Evolutionary conservation across 768 basidiomycete genomes (phyloP), one percentile per base, ranked within the genome.

Genomic region (Trametes cingulata): DNA sequence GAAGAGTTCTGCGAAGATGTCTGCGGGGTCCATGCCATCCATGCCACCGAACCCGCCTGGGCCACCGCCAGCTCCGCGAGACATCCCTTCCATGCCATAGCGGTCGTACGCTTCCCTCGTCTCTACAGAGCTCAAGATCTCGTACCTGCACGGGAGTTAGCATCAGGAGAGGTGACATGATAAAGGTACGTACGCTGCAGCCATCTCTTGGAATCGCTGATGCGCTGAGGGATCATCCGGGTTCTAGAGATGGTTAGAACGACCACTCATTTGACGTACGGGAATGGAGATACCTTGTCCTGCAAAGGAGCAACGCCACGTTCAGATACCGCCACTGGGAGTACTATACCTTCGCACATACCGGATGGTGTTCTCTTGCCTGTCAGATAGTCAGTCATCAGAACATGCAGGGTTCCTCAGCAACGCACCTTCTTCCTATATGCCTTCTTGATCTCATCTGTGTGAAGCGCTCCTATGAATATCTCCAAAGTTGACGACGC

Each of bases 391-490:
- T 64, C 64, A 68, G 42, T 47, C 56, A 49, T 64, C 64, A 61
- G 43, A 53, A 37, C 56, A 63, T 5, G 29, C 29, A 56, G 60
- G 46, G 51, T 56, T 64, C 52, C 54, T 36, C 56, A 33, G 35
- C 72, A 68, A 66, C 76, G 52, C 55, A 92, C 93, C 86, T 95
- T 95, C 77, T 85, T 90, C 72, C 90, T 88, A 72, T 98, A 98
- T 15, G 95, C 95, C 70, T 91, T 92, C 76, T 95, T 95, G 68
- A 98, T 93, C 63, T 98, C 93, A 65, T 80, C 91, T 89, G 64
- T 37, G 49, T 17, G 56, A 61, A 53, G 45, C 42, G 24, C 17
- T 0, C 10, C 45, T 49, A 48, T 74, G 58, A 73, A 58, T 27
- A 48, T 47, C 25, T 24, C 33, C 59, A 46, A 46, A n/a, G 20